Evolutionary conservation across 2,329 filamentous ascomycete genomes (phyloP).

Genomic region (Corinectria fuckeliana): DNA sequence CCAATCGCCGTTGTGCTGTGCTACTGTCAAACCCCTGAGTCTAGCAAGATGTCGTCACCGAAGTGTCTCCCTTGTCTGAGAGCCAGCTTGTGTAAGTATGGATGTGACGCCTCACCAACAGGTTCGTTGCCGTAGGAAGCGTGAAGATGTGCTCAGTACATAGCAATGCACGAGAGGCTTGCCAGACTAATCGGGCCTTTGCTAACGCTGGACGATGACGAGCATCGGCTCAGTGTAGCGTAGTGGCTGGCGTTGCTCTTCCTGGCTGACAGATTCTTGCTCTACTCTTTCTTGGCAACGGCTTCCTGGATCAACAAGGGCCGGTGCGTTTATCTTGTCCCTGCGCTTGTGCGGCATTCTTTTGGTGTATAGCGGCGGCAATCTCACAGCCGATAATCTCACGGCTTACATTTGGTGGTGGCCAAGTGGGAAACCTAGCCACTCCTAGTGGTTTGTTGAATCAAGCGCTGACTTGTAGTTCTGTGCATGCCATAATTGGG

Average conservation of each 20-base stretch:
- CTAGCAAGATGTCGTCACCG: background rate
- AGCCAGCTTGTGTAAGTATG: background rate
- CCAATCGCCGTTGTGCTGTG: background rate
- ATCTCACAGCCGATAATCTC: background rate
- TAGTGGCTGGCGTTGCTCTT: background rate
- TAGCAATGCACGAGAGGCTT: background rate
- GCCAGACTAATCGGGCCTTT: background rate
- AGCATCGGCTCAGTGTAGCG: background rate
- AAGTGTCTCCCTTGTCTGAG: background rate
- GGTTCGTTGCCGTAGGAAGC: no score
- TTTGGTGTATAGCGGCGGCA: background rate
- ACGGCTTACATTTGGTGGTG: background rate
- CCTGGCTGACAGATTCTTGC: no score
- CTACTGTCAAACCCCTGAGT: background rate
- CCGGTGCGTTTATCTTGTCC: background rate
- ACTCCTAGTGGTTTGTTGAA: background rate
- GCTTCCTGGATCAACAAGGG: background rate
- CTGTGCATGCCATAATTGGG: background rate
- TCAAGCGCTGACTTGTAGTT: background rate
- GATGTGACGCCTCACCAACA: background rate
- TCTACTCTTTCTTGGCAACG: background rate
- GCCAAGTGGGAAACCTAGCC: background rate
- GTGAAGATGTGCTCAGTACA: no score
- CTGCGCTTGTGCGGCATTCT: background rate
- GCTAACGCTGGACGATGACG: background rate